Conservation (phyloP, 768 basidiomycete genomes). For the Suillus variegatus region DNA sequence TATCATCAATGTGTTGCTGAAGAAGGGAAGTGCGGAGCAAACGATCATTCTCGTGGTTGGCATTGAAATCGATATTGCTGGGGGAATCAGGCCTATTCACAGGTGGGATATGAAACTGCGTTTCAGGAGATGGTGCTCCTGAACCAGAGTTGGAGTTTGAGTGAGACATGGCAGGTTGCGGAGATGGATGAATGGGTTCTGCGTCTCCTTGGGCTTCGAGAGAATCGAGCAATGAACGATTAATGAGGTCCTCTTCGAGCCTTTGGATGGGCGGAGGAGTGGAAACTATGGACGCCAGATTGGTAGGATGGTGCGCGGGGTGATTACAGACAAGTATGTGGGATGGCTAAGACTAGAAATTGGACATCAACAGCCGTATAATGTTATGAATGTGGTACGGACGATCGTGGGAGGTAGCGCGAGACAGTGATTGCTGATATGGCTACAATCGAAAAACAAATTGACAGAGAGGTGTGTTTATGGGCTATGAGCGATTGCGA, state of each 20-base stretch:
- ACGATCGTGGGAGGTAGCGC: constrained; percentile 36
- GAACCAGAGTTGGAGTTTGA: constrained; percentile 57
- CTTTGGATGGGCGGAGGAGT: constrained; percentile 35
- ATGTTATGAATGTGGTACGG: constrained; percentile 28
- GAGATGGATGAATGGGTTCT: constrained; percentile 50
- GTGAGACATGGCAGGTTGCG: constrained; percentile 46
- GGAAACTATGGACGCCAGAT: constrained; percentile 47
- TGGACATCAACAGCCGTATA: constrained; percentile 47
- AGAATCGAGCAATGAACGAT: constrained; percentile 80
- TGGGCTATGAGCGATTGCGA: constrained; percentile 30
- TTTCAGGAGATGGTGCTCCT: constrained; percentile 48
- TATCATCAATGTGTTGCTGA: constrained; percentile 30
- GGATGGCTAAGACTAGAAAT: constrained; percentile 26
- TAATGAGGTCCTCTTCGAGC: constrained; percentile 74
- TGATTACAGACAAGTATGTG: constrained; percentile 33
- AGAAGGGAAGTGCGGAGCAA: constrained; percentile 27
- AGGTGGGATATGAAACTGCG: constrained; percentile 51
- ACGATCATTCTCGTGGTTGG: constrained; percentile 35
- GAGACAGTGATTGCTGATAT: constrained; percentile 39
- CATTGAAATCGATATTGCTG: constrained; percentile 38
- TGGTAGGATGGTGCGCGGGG: constrained; percentile 31
- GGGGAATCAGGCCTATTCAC: constrained; percentile 58
- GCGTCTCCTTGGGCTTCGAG: constrained; percentile 84
- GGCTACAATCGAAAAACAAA: constrained; percentile 41
- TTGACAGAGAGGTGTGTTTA: constrained; percentile 24